Base-by-base conservation (phyloP, 164 flowering plant species). In the Taxillus chinensis region DNA sequence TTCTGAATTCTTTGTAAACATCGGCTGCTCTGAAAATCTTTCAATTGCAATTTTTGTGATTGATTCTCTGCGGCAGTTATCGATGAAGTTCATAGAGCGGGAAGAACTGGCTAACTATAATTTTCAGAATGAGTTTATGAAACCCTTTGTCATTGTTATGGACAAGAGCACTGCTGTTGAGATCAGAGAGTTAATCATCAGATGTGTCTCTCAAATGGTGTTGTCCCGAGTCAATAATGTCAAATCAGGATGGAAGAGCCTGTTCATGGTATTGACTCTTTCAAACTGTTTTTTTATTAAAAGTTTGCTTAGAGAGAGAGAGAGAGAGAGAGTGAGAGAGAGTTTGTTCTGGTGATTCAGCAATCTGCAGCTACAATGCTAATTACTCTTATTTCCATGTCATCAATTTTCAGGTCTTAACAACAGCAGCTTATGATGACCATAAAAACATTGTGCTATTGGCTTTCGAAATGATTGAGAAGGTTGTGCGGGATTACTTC, bases 231-330 rank as follows among this genome's bases (percentile, higher is more conserved):
- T 95, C 45, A 87, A 83, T 64, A 89, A 91, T 82, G 99, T 95
- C 59, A 95, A 95, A 67, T 95, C 97, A 46, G 99, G 99, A 59
- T 95, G 99, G 99, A 95, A 95, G 76, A 91, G 97, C 87, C 87
- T 95, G 96, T 95, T 95, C 85, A 95, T 91, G 99, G 99, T 95
- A 91, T 51, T 17, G 45, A 38, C 46, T 39, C 46, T 57, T 40
- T 43, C 45, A 55, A 48, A 51, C 37, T 9, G 46, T 62, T 48
- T 11, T 38, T 63, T 55, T 41, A 53, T 65, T 48, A 39, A 42
- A 50, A 41, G 10, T 16, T 62, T 38, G 8, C 55, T 53, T 5
- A 67, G 46, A 43, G 2, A 5, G 7, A 43, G 8, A 43, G 45
- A 39, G 27, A 27, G 2, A 27, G 27, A 27, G 4, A 15, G 15